Evolutionary conservation across 345 rosid genomes (phyloP).

Genomic region (Clausena lansium): DNA sequence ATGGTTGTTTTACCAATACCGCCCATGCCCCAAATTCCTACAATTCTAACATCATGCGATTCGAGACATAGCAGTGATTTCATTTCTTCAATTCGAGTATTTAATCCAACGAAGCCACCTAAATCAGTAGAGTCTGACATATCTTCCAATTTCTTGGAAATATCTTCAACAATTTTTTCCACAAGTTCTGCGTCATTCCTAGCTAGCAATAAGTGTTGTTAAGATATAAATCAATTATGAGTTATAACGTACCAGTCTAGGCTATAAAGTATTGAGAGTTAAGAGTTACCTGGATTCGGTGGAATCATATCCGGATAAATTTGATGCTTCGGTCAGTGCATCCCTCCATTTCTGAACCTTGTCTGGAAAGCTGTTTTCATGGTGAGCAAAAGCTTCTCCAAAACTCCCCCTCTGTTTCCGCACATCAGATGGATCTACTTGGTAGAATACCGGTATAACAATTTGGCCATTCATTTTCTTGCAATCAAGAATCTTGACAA

Average conservation of each 20-base stretch:
- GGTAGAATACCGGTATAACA: conserved; percentile 9
- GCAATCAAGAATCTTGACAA: neutral
- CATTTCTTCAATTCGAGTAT: neutral
- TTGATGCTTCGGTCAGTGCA: neutral
- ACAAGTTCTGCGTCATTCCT: conserved; percentile 7
- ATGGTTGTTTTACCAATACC: conserved; percentile 10
- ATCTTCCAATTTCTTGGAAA: neutral
- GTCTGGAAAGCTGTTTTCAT: neutral
- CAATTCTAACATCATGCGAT: neutral
- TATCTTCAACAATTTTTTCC: neutral
- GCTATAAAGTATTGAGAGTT: no score
- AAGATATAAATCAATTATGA: no score
- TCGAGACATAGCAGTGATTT: neutral
- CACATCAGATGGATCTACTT: conserved; percentile 1
- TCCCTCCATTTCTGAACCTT: neutral
- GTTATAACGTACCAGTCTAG: no score
- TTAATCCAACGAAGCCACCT: neutral
- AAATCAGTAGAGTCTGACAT: neutral
- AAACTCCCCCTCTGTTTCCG: conserved; percentile 7
- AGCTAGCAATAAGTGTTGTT: neutral
- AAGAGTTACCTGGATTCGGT: neutral
- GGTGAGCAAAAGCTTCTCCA: neutral
- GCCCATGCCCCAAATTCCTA: conserved; percentile 12
- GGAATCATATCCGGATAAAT: conserved; percentile 9
- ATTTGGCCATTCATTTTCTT: conserved; percentile 1